Base-by-base conservation (phyloP, 2,329 filamentous ascomycete species). In the Ceratocystis huliohia region DNA sequence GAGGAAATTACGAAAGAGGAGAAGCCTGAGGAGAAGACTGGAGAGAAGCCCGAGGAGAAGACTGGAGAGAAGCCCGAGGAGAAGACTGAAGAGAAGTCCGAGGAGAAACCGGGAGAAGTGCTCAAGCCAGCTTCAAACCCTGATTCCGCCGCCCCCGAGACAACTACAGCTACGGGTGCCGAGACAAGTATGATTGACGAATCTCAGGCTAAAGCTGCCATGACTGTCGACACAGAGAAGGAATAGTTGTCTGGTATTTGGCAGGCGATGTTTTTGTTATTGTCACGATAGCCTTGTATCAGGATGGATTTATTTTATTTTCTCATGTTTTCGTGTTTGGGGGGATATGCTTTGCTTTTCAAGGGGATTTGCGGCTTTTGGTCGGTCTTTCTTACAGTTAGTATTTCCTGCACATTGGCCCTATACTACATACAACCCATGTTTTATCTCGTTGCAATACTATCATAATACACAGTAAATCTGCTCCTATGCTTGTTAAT, bases 101-200 rank as follows among this genome's bases (percentile, higher is more conserved):
- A 68, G 3, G 68, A 69, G 15, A 70, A 70, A 37, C 69, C 71
- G 30, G 61, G 70, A 41, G 37, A 41, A 41, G 37, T 41, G 37
- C 37, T 41, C 37, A 41, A 41, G 37, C 37, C 37, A 13, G 70
- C 56, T 5, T 28, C 33, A 45, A 48, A n/a, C 2, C 33, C 63
- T 17, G 66, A 25, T 6, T 72, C 70, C 7, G 66, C 67, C 45
- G 2, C 10, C 37, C 13, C 37, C 37, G 37, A 41, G 37, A 41
- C 37, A 41, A 10, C 10, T 25, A 25, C 22, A 25, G 22, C 37
- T 13, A 25, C 37, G 10, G 37, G 37, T 41, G 37, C 37, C 37
- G 37, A 41, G 37, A 41, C 37, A 41, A 41, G 10, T 41, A 41
- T 15, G 10, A 10, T 13, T 15, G 37, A 41, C 13, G 37, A 41